Evolutionary conservation across 306 rosid genomes (phyloP), one percentile per base, ranked within the genome.

Genomic region (Quercus robur): DNA sequence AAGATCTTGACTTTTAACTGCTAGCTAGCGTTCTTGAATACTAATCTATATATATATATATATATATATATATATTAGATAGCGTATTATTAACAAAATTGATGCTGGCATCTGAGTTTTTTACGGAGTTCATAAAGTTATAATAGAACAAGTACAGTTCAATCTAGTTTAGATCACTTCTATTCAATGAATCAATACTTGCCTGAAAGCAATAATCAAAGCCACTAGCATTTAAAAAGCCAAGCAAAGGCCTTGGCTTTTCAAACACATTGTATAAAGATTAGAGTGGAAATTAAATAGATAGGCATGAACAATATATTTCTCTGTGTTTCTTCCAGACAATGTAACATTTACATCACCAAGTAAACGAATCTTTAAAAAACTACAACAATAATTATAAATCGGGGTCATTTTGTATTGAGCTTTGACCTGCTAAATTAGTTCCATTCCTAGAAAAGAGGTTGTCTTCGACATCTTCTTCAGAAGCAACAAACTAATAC

Each of bases 401-500:
- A 49, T 49, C 17, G 54, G 54, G 54, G 15, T 49, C 38, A 62
- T 3, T 56, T 21, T 67, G 57, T 25, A 63, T 77, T 38, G 77
- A 76, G 51, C 69, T 81, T 77, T 75, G 69, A 79, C 79, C 58
- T 74, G 58, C 71, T 64, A 80, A 15, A 35, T 44, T 51, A 52
- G 56, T 17, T 20, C 25, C 51, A 73, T 82, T 30, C 19, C 31
- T 46, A 5, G 56, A 61, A 5, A 58, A n/a, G 20, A 7, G 10
- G 54, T 0, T 31, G 46, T 54, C 70, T 30, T 81, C 75, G 30
- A 41, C 4, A 28, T n/a, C 19, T 70, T 55, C 83, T 70, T 83
- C 84, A 82, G 68, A 77, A 84, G 79, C 94, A 89, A 74, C 86
- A 85, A 63, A 83, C 1, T 11, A 68, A 87, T 2, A 79, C 84